Evolutionary conservation across 225 moss, liverwort and hornwort species (phyloP).

Genomic region (Neckera pumila): DNA sequence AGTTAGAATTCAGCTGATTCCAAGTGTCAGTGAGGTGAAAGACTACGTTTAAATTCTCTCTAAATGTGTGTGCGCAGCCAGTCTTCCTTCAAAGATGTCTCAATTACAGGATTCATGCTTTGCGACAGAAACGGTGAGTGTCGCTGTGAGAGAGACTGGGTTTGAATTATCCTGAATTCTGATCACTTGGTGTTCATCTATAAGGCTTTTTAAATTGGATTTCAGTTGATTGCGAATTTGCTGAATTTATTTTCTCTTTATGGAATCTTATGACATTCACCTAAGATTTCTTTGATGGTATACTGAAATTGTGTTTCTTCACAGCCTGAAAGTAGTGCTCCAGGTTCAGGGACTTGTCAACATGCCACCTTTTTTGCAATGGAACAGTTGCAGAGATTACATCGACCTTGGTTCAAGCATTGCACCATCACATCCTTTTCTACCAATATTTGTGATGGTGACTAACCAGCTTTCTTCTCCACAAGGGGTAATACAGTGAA

Average conservation of each 20-base stretch:
- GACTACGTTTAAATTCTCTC: not conserved
- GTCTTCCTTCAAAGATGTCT: constrained; percentile 3
- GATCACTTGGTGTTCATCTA: not conserved
- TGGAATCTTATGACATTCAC: not conserved
- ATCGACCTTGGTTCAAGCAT: not conserved
- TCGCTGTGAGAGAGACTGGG: not conserved
- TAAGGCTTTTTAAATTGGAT: not conserved
- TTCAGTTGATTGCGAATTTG: not conserved
- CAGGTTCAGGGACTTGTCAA: not conserved
- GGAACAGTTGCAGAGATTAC: not conserved
- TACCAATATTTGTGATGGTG: not conserved
- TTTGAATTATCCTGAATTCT: not conserved
- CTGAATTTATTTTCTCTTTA: not conserved
- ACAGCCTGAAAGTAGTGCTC: not conserved
- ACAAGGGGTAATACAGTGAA: not conserved
- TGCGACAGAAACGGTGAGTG: not conserved
- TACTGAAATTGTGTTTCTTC: not conserved
- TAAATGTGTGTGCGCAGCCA: not conserved
- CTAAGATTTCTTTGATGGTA: not conserved
- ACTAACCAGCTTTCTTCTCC: not conserved
- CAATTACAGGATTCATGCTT: not conserved
- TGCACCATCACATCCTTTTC: not conserved
- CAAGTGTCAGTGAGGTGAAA: not conserved
- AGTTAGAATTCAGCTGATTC: not conserved
- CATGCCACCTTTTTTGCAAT: not conserved